Evolutionary conservation across 2,329 filamentous ascomycete species (phyloP).

Genomic region (Colletotrichum tanaceti): DNA sequence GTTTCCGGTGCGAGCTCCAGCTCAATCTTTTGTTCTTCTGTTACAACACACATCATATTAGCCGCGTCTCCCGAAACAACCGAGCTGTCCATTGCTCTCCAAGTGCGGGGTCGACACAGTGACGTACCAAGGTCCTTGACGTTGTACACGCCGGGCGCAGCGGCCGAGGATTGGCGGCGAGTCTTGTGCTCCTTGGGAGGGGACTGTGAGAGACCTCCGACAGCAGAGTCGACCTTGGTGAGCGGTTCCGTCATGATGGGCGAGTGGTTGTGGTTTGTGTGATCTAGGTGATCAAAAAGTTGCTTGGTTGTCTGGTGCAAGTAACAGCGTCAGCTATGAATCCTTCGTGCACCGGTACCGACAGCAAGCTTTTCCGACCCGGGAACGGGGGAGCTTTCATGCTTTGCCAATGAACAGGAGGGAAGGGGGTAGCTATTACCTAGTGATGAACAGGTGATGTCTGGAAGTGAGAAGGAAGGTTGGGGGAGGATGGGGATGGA

Average conservation of each 20-base stretch:
- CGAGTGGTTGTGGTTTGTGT: slow-evolving; percentile 20
- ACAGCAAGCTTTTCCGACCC: slow-evolving; percentile 5
- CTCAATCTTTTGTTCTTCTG: slow-evolving; percentile 79
- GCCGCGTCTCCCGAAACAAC: slow-evolving; percentile 25
- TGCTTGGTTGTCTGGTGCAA: slow-evolving; percentile 14
- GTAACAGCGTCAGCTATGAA: slow-evolving; percentile 21
- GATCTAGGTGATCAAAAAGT: slow-evolving; percentile 20
- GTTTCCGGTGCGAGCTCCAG: slow-evolving; percentile 83
- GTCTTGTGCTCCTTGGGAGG: slow-evolving; percentile 67
- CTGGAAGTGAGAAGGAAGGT: slow-evolving; percentile 20
- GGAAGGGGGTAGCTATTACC: slow-evolving; percentile 23
- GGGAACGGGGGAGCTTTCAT: background rate
- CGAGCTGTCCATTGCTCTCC: background rate
- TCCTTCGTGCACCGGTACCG: background rate
- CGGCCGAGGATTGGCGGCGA: slow-evolving; percentile 61
- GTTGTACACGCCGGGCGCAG: slow-evolving; percentile 79
- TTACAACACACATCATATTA: slow-evolving; percentile 12
- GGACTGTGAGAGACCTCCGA: slow-evolving; percentile 79
- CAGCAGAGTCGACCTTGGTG: slow-evolving; percentile 91
- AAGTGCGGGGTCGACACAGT: slow-evolving; percentile 15
- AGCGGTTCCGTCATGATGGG: slow-evolving; percentile 67
- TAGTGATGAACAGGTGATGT: slow-evolving; percentile 29
- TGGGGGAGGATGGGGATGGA: slow-evolving; percentile 31
- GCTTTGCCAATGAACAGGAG: background rate
- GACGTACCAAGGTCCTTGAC: slow-evolving; percentile 85